Evolutionary conservation across 345 rosid genomes (phyloP).

Genomic region (Lagerstroemia speciosa): DNA sequence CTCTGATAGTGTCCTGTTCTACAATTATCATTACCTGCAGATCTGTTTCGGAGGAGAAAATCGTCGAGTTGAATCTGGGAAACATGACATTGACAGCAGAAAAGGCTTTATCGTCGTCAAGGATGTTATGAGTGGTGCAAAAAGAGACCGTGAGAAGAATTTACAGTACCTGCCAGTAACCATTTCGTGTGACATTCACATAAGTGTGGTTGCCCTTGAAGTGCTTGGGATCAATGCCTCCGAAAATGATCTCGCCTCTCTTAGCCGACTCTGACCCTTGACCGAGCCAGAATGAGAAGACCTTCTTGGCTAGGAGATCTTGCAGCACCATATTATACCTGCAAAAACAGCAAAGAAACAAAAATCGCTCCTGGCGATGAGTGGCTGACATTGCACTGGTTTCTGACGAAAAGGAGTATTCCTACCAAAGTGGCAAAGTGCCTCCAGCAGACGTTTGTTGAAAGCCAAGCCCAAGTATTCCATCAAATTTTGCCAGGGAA

Average conservation of each 20-base stretch:
- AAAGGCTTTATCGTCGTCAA: not conserved
- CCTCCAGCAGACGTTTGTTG: too few relatives aligned
- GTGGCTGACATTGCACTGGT: too few relatives aligned
- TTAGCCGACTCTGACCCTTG: constrained; percentile 22
- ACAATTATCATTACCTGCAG: constrained; percentile 39
- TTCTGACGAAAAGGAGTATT: not conserved
- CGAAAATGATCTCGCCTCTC: constrained; percentile 46
- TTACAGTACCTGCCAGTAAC: constrained; percentile 47
- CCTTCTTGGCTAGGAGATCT: constrained; percentile 31
- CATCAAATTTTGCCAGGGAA: constrained; percentile 31
- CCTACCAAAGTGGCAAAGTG: constrained; percentile 46
- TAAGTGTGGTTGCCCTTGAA: constrained; percentile 45
- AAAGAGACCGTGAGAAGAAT: not conserved
- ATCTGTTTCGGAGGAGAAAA: constrained; percentile 37
- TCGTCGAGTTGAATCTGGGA: constrained; percentile 60
- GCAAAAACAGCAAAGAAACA: constrained; percentile 1
- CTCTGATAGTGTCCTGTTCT: not conserved
- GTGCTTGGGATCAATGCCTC: constrained; percentile 48
- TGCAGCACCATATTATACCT: constrained; percentile 52
- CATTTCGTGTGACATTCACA: constrained; percentile 28
- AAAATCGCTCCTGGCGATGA: not conserved
- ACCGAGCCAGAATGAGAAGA: constrained; percentile 53
- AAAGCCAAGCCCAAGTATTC: constrained; percentile 44
- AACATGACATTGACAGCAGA: not conserved
- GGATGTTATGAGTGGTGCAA: not conserved